Base-by-base conservation (phyloP, 2,329 filamentous ascomycete genomes). In the Talaromyces sp. region DNA sequence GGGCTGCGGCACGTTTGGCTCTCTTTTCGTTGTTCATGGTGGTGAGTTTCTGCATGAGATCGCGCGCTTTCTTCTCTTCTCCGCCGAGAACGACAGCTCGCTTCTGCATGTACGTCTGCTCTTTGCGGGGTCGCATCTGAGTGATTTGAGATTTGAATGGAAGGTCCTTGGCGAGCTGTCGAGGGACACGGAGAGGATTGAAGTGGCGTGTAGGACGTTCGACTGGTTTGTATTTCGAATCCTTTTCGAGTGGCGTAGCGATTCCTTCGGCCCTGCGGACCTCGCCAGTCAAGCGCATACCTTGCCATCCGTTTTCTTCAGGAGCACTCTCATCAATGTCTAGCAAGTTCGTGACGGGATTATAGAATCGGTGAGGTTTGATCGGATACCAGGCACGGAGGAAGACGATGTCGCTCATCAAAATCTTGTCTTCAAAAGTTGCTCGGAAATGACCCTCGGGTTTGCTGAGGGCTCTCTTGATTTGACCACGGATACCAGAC, bases 381-480 rank as follows among this genome's bases (percentile, higher is more conserved):
- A 99, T 89, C 10, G 95, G 92, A 79, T 96, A 98, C 96, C 96
- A 99, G 1, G 95, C 94, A 58, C 95, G 88, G 45, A 99, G 81
- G 83, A 99, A 98, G 68, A 98, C 91, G 70, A 99, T 96, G 76
- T 99, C 95, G 77, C 89, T 92, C 86, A 97, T 93, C 61, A 99
- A 85, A 68, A 99, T 92, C 82, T 98, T 99, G 85, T 99, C 95
- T 79, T 99, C 95, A 72, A 99, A 99, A 0, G 95, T 98, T 27
- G 95, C 95, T 73, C 96, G 89, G 87, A 96, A 98, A 79, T 94
- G 90, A 58, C 95, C 95, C 70, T 99, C 95, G 1, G 95, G 94
- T 73, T 97, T 96, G 76, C 88, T 89, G 0, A 99, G 85, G 0
- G 95, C 94, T 67, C 93, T 89, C 83, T 99, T 99, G 86, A 99